phyloP scores from a whole-genome alignment of 148 eudicot genomes.

The Simmondsia chinensis region DNA sequence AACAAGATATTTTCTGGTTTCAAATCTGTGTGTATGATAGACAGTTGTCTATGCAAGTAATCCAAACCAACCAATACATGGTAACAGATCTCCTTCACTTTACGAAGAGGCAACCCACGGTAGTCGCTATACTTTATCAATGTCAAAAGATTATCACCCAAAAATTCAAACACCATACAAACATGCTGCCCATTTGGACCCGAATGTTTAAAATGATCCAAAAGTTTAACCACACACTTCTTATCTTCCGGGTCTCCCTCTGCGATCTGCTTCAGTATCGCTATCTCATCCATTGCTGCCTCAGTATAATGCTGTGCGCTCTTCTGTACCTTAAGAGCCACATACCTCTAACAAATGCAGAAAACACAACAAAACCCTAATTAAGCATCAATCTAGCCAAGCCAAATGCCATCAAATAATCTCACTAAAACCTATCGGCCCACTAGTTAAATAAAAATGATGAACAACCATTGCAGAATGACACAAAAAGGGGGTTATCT shows the following conservation, averaged over 20 bases:
- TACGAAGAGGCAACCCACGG: conserved; percentile 71
- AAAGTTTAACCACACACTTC: conserved; percentile 86
- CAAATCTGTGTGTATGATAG: conserved; percentile 92
- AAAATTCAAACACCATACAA: conserved; percentile 95
- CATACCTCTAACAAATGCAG: conserved; percentile 60
- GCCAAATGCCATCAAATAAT: too few relatives aligned
- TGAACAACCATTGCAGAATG: too few relatives aligned
- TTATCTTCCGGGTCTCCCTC: conserved; percentile 79
- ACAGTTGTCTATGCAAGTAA: conserved; percentile 78
- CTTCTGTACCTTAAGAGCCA: conserved; percentile 91
- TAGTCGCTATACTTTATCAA: conserved; percentile 83
- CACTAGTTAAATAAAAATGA: too few relatives aligned
- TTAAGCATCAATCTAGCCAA: too few relatives aligned
- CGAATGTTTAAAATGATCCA: conserved; percentile 95
- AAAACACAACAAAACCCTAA: too few relatives aligned
- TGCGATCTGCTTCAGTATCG: conserved; percentile 80
- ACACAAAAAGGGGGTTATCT: too few relatives aligned
- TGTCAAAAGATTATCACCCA: conserved; percentile 89
- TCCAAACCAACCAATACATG: conserved; percentile 75
- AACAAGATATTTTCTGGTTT: conserved; percentile 91
- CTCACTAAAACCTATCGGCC: too few relatives aligned
- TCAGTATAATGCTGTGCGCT: conserved; percentile 94
- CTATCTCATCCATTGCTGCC: conserved; percentile 96
- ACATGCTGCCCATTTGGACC: conserved; percentile 97
- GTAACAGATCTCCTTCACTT: conserved; percentile 80